Percentiles rank a stretch among this genome's conserved stretches.
Evolutionary conservation across 768 basidiomycete species (phyloP).

Genomic region (Lactifluus rugatus): DNA sequence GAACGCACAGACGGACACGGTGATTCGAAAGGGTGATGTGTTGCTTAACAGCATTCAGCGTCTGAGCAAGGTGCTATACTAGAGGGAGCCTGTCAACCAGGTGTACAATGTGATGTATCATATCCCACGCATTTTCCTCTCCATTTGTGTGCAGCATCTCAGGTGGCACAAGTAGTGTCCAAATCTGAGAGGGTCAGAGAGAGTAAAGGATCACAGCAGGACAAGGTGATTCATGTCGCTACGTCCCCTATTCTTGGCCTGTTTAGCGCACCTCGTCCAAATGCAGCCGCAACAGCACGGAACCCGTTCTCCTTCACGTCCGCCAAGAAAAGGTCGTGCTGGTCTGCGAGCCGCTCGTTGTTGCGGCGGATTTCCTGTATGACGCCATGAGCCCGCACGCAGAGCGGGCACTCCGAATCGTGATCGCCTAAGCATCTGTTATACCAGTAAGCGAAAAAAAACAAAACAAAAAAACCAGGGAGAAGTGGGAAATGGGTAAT

Average conservation of each 20-base stretch:
- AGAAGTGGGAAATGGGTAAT: neutral
- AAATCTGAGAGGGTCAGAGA: neutral
- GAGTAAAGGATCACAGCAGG: neutral
- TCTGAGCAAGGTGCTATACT: slow-evolving; percentile 80
- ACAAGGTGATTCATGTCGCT: neutral
- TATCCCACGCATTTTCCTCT: neutral
- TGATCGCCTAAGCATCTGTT: slow-evolving; percentile 79
- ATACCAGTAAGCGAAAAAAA: neutral
- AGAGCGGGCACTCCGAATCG: slow-evolving; percentile 84
- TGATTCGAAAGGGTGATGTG: slow-evolving; percentile 89
- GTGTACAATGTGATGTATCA: neutral
- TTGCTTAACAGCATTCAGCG: slow-evolving; percentile 80
- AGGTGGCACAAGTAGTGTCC: neutral
- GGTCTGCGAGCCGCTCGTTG: slow-evolving; percentile 74
- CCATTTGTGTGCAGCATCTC: neutral
- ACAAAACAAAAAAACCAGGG: neutral
- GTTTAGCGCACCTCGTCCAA: slow-evolving; percentile 54
- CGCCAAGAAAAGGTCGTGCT: slow-evolving; percentile 69
- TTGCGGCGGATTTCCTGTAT: slow-evolving; percentile 83
- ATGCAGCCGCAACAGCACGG: slow-evolving; percentile 58
- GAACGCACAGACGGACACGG: slow-evolving; percentile 83
- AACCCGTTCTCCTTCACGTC: slow-evolving; percentile 68
- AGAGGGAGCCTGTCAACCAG: neutral
- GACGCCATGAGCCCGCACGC: slow-evolving; percentile 77
- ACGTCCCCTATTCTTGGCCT: slow-evolving; percentile 20